phyloP scores from a whole-genome alignment of 2,329 filamentous ascomycete species.

The Phaeosphaeriaceae sp. region DNA sequence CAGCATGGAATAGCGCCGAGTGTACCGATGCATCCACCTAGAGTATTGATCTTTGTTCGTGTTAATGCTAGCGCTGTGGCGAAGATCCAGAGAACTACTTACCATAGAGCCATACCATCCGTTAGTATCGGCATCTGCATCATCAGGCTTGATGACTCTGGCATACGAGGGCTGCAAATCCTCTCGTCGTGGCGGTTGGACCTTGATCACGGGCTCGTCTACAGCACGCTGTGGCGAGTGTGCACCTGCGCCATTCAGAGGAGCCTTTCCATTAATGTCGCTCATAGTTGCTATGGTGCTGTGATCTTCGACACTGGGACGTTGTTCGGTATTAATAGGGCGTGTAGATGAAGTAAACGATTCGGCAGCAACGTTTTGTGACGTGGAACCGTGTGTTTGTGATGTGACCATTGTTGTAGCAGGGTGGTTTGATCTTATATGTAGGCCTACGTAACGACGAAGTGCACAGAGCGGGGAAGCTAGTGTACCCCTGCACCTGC shows the following conservation, averaged over 20 bases:
- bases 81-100: too few relatives aligned
- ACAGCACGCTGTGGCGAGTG: conserved; percentile 1
- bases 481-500: conserved; percentile 11
- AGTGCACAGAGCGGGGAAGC: conserved; percentile 28
- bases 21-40: conserved; percentile 78
- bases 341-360: conserved; percentile 35
- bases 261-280: conserved; percentile 49
- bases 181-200: conserved; percentile 80
- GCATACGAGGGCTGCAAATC: conserved; percentile 88
- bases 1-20: conserved; percentile 91
- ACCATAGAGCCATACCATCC: conserved; percentile 88
- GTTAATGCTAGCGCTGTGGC: conserved; percentile 5
- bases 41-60: conserved; percentile 64
- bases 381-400: conserved; percentile 15
- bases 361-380: conserved; percentile 13
- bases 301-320: conserved; percentile 11
- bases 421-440: conserved; percentile 24
- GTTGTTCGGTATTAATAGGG: conserved; percentile 26
- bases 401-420: conserved; percentile 12
- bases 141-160: conserved; percentile 66
- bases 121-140: conserved; percentile 72
- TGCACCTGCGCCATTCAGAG: conserved; percentile 20
- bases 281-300: conserved; percentile 31
- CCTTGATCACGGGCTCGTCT: conserved; percentile 57
- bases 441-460: conserved; percentile 17